Evolutionary conservation across 2,329 filamentous ascomycete genomes (phyloP).

Genomic region (Colletotrichum lentis): DNA sequence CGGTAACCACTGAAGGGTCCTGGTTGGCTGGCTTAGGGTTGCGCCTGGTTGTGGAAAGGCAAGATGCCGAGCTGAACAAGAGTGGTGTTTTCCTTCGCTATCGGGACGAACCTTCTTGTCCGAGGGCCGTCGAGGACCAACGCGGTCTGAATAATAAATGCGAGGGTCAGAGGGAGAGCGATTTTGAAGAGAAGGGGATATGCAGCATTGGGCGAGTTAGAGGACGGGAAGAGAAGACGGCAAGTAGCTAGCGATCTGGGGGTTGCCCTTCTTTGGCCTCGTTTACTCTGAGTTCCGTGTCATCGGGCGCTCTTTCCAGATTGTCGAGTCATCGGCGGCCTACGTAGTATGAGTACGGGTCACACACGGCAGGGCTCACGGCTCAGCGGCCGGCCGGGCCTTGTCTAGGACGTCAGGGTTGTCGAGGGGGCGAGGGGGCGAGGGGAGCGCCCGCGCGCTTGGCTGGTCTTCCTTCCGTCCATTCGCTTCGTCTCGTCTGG

Average conservation of each 20-base stretch:
- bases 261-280: background rate
- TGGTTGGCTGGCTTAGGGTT: conserved; percentile 8
- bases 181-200: background rate
- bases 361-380: background rate
- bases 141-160: background rate
- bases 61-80: conserved; percentile 10
- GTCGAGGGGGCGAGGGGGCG: too few relatives aligned
- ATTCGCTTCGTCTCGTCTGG: conserved; percentile 29
- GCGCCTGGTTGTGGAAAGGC: conserved; percentile 1
- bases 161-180: background rate
- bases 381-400: background rate
- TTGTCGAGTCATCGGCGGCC: background rate
- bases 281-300: background rate
- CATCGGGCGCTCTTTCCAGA: background rate
- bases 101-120: background rate
- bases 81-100: conserved; percentile 7
- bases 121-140: background rate
- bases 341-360: too few relatives aligned
- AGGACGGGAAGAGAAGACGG: background rate
- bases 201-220: background rate
- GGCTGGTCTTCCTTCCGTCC: conserved; percentile 2
- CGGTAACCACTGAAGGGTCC: conserved; percentile 23
- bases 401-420: background rate
- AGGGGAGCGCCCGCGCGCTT: background rate
- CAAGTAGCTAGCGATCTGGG: background rate